Base-by-base conservation (phyloP, 2,329 filamentous ascomycete species). In the Periconia sp. region DNA sequence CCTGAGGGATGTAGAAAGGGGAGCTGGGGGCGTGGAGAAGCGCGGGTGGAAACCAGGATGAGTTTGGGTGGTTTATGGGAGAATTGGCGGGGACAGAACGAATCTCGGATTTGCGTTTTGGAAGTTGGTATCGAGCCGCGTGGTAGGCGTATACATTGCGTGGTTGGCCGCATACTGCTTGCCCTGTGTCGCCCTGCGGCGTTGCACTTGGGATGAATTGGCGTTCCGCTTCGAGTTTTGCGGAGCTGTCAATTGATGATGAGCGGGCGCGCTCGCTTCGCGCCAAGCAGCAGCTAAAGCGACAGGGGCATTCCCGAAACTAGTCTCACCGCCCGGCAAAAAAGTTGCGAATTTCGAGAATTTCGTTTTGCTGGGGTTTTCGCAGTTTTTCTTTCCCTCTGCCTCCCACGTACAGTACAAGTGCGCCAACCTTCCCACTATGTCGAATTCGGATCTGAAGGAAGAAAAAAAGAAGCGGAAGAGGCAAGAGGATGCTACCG, bases 1-100 rank as follows among this genome's bases (percentile, higher is more conserved):
- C 81, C 75, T 8, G 82, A 77, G 57, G 82, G 80, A 59, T 85
- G 81, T 47, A 89, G 82, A 74, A 89, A 90, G 33, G 83, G 83
- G 31, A 88, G 76, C 67, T 88, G 85, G 41, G 86, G 86, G 30
- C 86, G 83, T 46, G 77, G 74, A 46, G 74, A 68, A 49, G 75
- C 68, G 30, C 64, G 58, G 42, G 81, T 63, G 40, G 70, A 65
- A 44, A 67, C 59, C 60, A 85, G 67, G 55, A 84, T 76, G 48
- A 81, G 78, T 45, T 82, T 78, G 41, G 76, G 78, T 35, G 79
- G 76, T 61, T 81, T 82, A 57, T 82, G 80, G 15, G 85, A 86
- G 72, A 88, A 88, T 35, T 77, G 77, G 44, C 84, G 82, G n/a
- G 65, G 67, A 45, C 61, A 62, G 35, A 64, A 62, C 18, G 56